Base-by-base conservation (phyloP, 1,284 basidiomycete genomes). In the Cryptococcus hybrid region DNA sequence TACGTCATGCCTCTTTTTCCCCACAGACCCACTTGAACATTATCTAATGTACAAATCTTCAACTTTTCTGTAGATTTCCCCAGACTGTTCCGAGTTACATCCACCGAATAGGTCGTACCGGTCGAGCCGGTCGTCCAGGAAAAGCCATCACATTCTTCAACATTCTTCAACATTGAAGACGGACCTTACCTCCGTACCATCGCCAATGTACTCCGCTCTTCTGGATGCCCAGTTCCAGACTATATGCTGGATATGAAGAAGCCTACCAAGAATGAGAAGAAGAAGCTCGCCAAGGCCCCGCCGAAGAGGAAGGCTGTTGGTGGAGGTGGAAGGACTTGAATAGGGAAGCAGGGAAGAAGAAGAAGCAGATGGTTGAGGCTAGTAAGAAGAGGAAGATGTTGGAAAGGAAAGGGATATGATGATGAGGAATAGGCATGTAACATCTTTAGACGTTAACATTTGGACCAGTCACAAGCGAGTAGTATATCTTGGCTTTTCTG, bases 161-260 rank as follows among this genome's bases (percentile, higher is more conserved):
- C 95, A 1, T 98, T 92, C 78, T 98, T 97, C 79, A 96, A 92
- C 3, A 85, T 92, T 67, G 90, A 94, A 59, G 95, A 99, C 75
- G 89, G 87, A 0, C 88, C 90, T 1, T 91, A 89, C 78, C 82
- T 98, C 46, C 94, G 95, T 80, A 86, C 90, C 48, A 90, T 99
- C 70, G 95, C 95, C 52, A 98, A 98, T 70, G 91, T 98, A 13
- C 85, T 99, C 66, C 82, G 90, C 18, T 88, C 93, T 68, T 92
- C 91, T 1, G 93, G 92, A 12, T 93, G 89, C 66, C 77, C 83
- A 2, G 92, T 96, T 1, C 90, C 93, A 0, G 89, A 91, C 24
- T 97, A 92, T 89, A 94, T 95, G 67, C 71, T 88, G 37, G 87
- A 88, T 65, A 81, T 96, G 44, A 88, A 87, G 24, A 92, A 90